A percentile compares a stretch with the other conserved stretches of the same genome.
These are phyloP conservation scores for Mortierella sp. DNA, from an alignment of 371 early-diverging fungal species.

Conservation along the genomic window DNA sequence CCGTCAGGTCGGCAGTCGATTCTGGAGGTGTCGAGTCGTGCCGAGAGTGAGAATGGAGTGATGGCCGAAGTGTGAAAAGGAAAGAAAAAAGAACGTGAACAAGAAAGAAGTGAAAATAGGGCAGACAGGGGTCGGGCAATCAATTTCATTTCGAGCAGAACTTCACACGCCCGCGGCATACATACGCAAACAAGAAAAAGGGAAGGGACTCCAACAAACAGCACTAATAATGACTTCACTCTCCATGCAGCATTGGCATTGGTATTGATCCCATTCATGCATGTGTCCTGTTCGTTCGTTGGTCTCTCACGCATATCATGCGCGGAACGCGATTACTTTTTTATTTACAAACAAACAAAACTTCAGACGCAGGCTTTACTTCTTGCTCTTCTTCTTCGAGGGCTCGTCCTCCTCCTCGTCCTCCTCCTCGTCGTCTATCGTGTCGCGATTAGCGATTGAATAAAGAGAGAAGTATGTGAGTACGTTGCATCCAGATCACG, in stretches of 20 bases:
- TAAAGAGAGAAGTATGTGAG: background rate
- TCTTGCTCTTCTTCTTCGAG: constrained; percentile 56
- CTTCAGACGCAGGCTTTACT: constrained; percentile 28
- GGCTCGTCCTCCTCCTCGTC: constrained; percentile 50
- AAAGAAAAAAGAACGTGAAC: background rate
- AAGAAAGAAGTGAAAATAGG: background rate
- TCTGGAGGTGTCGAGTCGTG: background rate
- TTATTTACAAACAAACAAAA: constrained; percentile 4
- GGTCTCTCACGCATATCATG: constrained; percentile 1
- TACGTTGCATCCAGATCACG: background rate
- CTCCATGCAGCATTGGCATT: no score
- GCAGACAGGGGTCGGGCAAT: background rate
- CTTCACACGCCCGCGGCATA: no score
- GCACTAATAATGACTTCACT: no score
- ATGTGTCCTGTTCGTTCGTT: background rate
- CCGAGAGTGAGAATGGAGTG: constrained; percentile 9
- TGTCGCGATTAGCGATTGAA: background rate
- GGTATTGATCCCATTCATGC: background rate
- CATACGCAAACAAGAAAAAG: no score
- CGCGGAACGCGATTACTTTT: constrained; percentile 4
- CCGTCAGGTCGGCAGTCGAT: constrained; percentile 4
- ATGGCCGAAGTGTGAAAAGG: background rate
- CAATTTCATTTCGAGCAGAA: background rate
- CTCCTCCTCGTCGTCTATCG: constrained; percentile 24
- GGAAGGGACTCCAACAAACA: no score